Percentiles rank a stretch among this genome's conserved stretches.
phyloP scores from a whole-genome alignment of 169 alveolate genomes.

The Plasmodium cynomolgi region DNA sequence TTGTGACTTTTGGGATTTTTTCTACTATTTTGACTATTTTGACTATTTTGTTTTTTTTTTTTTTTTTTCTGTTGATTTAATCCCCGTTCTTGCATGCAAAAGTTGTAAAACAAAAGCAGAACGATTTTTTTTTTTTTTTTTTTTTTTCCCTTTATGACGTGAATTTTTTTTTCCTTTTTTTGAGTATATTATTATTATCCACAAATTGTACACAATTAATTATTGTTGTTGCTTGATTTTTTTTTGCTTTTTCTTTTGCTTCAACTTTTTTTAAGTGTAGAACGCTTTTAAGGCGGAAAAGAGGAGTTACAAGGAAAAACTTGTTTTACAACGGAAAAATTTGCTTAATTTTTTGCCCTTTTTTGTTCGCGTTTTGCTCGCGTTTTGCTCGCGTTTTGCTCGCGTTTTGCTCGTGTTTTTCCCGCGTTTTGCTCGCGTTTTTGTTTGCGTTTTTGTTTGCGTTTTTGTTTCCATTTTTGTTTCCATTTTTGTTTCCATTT shows the following conservation, averaged over 20 bases:
- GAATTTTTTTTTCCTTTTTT: background rate
- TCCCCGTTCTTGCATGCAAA: conserved; percentile 24
- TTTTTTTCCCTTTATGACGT: conserved; percentile 8
- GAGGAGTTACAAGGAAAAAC: background rate
- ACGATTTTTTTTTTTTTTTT: conserved; percentile 19
- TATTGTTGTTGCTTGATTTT: background rate
- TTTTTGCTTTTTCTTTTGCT: background rate
- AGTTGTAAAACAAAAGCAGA: conserved; percentile 28
- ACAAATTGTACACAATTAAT: background rate
- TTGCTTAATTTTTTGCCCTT: background rate
- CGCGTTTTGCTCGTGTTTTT: background rate
- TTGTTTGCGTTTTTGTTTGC: background rate
- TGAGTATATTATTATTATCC: background rate
- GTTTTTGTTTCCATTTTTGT: background rate
- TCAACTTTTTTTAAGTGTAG: background rate
- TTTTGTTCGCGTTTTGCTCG: background rate
- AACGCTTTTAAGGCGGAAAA: background rate
- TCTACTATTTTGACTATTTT: background rate
- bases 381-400: background rate
- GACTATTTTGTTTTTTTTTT: conserved; percentile 32
- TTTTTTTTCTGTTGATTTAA: background rate
- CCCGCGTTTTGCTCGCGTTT: background rate
- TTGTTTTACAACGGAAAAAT: background rate
- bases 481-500: background rate
- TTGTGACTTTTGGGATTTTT: background rate